phyloP scores from a whole-genome alignment of 257 asterid species.

The Solanum peruvianum region DNA sequence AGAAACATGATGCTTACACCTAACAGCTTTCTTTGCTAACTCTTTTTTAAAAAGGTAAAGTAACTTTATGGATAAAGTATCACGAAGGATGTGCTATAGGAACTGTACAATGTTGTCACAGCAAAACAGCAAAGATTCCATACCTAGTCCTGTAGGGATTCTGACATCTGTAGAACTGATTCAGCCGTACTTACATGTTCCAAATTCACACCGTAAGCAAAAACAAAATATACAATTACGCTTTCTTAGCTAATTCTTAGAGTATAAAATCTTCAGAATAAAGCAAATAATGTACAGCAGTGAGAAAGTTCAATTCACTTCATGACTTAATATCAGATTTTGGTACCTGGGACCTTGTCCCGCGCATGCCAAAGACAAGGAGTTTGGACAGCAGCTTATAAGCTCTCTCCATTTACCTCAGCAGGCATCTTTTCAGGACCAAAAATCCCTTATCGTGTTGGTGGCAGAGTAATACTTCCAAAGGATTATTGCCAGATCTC shows the following conservation, averaged over 20 bases:
- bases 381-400: background rate
- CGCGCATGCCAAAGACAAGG: background rate
- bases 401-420: background rate
- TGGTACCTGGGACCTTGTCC: background rate
- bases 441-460: background rate
- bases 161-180: background rate
- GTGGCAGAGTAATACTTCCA: background rate
- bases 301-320: background rate
- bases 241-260: background rate
- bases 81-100: background rate
- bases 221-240: background rate
- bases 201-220: background rate
- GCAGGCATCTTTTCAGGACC: background rate
- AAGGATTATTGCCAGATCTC: background rate
- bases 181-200: background rate
- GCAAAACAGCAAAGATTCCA: background rate
- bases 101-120: background rate
- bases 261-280: background rate
- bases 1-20: background rate
- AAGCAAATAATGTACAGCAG: background rate
- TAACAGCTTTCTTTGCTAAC: background rate
- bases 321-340: background rate
- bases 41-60: background rate
- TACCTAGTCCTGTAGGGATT: background rate
- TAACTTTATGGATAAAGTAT: background rate